Conservation (phyloP, 2,329 filamentous ascomycete genomes). For the Dothideomycetes sp. region DNA sequence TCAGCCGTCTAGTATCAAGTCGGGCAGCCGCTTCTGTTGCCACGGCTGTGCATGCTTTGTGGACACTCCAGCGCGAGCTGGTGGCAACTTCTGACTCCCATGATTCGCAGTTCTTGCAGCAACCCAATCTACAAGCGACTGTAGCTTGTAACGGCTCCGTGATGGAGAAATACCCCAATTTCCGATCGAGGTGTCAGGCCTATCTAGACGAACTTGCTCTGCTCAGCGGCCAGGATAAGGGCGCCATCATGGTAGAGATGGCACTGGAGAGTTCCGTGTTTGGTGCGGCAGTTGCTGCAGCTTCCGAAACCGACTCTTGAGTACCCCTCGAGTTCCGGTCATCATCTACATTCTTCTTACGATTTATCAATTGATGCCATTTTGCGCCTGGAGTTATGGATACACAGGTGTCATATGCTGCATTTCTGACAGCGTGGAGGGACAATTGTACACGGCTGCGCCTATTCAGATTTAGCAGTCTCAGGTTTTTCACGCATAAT, state of each 20-base stretch:
- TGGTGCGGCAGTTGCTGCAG: slow-evolving; percentile 60
- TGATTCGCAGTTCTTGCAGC: not conserved
- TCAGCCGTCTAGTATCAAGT: slow-evolving; percentile 46
- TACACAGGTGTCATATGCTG: not conserved
- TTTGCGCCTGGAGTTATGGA: slow-evolving; percentile 1
- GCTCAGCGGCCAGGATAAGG: slow-evolving; percentile 29
- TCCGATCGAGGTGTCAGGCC: slow-evolving; percentile 51
- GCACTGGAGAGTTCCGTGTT: slow-evolving; percentile 67
- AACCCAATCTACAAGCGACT: slow-evolving; percentile 18
- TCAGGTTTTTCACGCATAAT: too few species aligned
- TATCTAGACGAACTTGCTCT: slow-evolving; percentile 51
- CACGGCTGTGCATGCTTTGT: slow-evolving; percentile 53
- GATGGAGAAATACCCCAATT: slow-evolving; percentile 67
- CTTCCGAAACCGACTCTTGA: slow-evolving; percentile 5
- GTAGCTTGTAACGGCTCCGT: slow-evolving; percentile 75
- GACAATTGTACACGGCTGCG: too few species aligned
- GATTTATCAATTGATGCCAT: not conserved
- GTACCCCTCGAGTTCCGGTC: not conserved
- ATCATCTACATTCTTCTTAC: not conserved
- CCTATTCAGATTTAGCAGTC: too few species aligned
- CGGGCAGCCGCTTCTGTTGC: slow-evolving; percentile 56
- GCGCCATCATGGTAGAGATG: slow-evolving; percentile 52
- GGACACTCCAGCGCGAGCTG: slow-evolving; percentile 37
- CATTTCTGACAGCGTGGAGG: too few species aligned
- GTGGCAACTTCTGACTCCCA: not conserved